These are phyloP conservation scores for Penicillium fuscoglaucum DNA, from an alignment of 2,329 filamentous ascomycete species.

Conservation along the genomic window DNA sequence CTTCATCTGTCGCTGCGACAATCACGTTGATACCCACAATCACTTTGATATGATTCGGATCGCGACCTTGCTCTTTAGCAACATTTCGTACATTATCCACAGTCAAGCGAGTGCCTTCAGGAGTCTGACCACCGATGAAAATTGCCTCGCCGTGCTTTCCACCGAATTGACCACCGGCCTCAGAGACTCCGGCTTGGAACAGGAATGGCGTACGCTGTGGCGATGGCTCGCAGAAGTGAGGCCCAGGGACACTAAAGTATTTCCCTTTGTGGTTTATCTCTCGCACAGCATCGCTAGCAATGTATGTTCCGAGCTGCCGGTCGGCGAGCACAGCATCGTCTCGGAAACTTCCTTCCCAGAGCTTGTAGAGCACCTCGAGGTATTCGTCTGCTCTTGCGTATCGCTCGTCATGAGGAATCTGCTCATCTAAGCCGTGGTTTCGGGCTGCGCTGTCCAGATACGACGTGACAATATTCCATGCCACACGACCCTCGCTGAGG, in stretches of 20 bases:
- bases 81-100: constrained; percentile 41
- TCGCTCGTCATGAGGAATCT: constrained; percentile 48
- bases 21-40: constrained; percentile 42
- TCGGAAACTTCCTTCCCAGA: constrained; percentile 54
- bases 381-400: constrained; percentile 50
- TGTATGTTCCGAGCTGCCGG: constrained; percentile 10
- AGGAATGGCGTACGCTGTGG: constrained; percentile 47
- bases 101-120: constrained; percentile 35
- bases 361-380: constrained; percentile 43
- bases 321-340: constrained; percentile 33
- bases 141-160: constrained; percentile 43
- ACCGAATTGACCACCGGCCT: constrained; percentile 45
- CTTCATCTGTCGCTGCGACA: constrained; percentile 43
- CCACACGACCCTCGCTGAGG: constrained; percentile 50
- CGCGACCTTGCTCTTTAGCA: constrained; percentile 36
- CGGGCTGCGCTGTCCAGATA: constrained; percentile 46
- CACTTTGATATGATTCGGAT: constrained; percentile 23
- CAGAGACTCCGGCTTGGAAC: constrained; percentile 46
- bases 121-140: constrained; percentile 44
- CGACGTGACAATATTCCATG: constrained; percentile 52
- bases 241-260: constrained; percentile 33
- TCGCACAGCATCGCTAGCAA: constrained; percentile 22
- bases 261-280: constrained; percentile 34
- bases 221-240: constrained; percentile 42
- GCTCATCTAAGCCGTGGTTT: constrained; percentile 42